Percentiles rank a stretch among this genome's conserved stretches.
These are phyloP conservation scores for Casuarina cunninghamiana DNA, from an alignment of 306 rosid genomes.

Conservation along the genomic window DNA sequence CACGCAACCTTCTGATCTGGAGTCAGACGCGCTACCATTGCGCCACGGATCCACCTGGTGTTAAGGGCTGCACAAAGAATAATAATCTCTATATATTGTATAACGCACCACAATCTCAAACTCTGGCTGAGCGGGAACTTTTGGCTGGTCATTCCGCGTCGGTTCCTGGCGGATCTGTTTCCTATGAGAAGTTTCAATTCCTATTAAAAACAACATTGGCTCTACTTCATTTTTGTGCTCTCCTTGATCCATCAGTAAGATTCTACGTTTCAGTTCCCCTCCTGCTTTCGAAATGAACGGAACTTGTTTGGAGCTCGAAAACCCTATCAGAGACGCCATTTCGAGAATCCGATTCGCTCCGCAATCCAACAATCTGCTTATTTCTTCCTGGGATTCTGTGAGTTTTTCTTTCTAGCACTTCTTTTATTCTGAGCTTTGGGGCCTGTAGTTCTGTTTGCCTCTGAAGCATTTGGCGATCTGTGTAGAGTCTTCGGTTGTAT, in stretches of 20 bases:
- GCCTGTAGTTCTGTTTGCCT: background rate
- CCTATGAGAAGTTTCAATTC: background rate
- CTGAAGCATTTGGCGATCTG: slow-evolving; percentile 1
- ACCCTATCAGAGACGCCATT: slow-evolving; percentile 54
- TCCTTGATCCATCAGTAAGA: background rate
- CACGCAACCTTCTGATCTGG: slow-evolving; percentile 61
- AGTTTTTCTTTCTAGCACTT: background rate
- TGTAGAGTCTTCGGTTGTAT: slow-evolving; percentile 69
- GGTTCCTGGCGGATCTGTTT: background rate
- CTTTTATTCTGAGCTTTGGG: background rate
- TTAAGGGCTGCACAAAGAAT: too few species aligned
- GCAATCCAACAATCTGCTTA: slow-evolving; percentile 59
- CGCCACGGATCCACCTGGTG: slow-evolving; percentile 43
- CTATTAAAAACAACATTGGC: too few species aligned
- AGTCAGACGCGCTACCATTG: slow-evolving; percentile 63
- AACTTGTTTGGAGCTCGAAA: slow-evolving; percentile 29
- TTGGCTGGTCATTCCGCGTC: background rate
- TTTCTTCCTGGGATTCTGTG: slow-evolving; percentile 89
- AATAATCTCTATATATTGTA: too few species aligned
- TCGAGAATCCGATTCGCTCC: slow-evolving; percentile 64
- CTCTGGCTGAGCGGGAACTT: slow-evolving; percentile 23
- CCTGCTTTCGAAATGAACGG: slow-evolving; percentile 26
- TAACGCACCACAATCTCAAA: too few species aligned
- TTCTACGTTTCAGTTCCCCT: background rate
- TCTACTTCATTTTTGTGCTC: background rate